Evolutionary conservation across 768 basidiomycete species (phyloP).

Genomic region (Suillus tomentosus): DNA sequence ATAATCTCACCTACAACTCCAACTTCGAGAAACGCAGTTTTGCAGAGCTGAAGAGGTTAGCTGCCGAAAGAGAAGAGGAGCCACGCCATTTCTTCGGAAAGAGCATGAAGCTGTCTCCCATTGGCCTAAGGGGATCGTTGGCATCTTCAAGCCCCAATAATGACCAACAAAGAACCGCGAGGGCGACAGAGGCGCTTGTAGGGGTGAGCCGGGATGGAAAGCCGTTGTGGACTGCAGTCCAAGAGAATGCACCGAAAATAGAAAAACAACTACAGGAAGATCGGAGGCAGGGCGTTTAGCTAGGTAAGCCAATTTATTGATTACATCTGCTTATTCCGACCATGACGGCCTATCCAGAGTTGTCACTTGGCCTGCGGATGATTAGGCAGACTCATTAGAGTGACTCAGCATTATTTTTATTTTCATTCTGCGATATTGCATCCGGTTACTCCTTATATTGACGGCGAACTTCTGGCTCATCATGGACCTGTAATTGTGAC

Average conservation of each 20-base stretch:
- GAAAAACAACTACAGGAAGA: conserved; percentile 22
- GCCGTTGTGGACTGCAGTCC: conserved; percentile 35
- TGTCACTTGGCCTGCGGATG: background rate
- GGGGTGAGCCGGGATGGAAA: conserved; percentile 32
- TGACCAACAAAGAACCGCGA: conserved; percentile 26
- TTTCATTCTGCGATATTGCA: background rate
- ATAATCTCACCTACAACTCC: background rate
- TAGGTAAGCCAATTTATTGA: background rate
- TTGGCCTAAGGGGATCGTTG: background rate
- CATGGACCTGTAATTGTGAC: background rate
- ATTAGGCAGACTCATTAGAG: background rate
- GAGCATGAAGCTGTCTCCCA: conserved; percentile 8
- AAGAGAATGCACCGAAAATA: conserved; percentile 29
- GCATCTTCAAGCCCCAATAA: conserved; percentile 4
- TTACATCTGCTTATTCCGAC: too few relatives aligned
- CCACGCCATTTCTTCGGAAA: conserved; percentile 30
- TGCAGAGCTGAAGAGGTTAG: conserved; percentile 14
- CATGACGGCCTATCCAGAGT: background rate
- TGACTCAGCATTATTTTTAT: background rate
- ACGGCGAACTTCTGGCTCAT: background rate
- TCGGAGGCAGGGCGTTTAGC: conserved; percentile 6
- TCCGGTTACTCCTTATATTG: background rate
- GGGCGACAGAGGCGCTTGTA: conserved; percentile 28
- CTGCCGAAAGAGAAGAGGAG: background rate
- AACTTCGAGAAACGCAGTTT: conserved; percentile 11